These are phyloP conservation scores for Conringia planisiliqua DNA, from an alignment of 345 rosid species.

Conservation along the genomic window DNA sequence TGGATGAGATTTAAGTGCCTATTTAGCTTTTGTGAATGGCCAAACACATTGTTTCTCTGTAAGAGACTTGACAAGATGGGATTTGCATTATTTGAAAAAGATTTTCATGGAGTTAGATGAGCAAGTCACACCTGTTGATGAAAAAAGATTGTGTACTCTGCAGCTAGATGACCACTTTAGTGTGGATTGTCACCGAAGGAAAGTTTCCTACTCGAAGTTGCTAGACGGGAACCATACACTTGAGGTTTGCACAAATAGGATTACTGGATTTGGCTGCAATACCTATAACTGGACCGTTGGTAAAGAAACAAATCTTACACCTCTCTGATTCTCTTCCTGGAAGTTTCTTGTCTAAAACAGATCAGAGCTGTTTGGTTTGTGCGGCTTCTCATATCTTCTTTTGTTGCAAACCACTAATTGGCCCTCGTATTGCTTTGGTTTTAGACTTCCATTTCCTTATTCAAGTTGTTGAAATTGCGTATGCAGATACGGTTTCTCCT, in stretches of 20 bases:
- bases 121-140: not conserved
- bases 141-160: conserved; percentile 16
- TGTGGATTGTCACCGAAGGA: conserved; percentile 52
- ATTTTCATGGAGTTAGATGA: not conserved
- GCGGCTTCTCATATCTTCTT: not conserved
- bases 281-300: conserved; percentile 79
- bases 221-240: conserved; percentile 76
- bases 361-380: not conserved
- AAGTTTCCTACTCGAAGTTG: conserved; percentile 51
- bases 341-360: not conserved
- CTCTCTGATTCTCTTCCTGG: conserved; percentile 9
- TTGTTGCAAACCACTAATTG: not conserved
- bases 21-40: not conserved
- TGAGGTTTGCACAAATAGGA: conserved; percentile 58
- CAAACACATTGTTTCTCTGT: not conserved
- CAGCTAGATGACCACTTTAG: conserved; percentile 66
- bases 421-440: not conserved
- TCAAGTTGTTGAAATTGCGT: not conserved
- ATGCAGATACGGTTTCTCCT: conserved; percentile 80
- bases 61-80: not conserved
- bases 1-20: not conserved
- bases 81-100: not conserved
- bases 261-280: conserved; percentile 54
- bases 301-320: conserved; percentile 36
- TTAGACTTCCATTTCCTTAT: conserved; percentile 8